Evolutionary conservation across 495 filamentous ascomycete species (phyloP), one percentile per base, ranked within the genome.

Genomic region (Xylaria scruposa): DNA sequence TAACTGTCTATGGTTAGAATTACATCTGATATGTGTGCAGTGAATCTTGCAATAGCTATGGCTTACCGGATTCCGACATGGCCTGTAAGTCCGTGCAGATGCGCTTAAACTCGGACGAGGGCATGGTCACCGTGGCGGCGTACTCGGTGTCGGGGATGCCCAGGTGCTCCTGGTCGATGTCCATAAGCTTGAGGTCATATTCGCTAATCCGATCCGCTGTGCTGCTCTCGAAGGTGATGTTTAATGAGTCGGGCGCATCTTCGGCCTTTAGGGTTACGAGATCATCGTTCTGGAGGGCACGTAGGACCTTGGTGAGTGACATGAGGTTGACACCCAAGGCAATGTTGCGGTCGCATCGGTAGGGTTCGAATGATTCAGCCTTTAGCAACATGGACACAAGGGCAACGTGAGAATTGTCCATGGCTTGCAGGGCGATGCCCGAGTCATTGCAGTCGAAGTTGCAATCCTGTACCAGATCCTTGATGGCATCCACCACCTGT

Each of bases 371-470:
- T 72, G 90, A 90, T 78, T 98, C 96, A 44, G 94, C 91, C 84
- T 95, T 95, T 80, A 99, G 92, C 87, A 97, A 89, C 97, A 99
- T 98, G 70, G 96, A 97, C 47, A 99, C 96, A 59, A 99, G 92
- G 64, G 96, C 96, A 80, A 99, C 96, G 85, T 99, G 96, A 70
- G 95, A 97, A 88, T 97, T 99, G 86, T 99, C 96, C 97, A 99
- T 99, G 76, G 96, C 96, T 85, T 99, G 96, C 38, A 99, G 92
- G 65, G 94, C 94, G 81, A 99, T 95, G 64, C 96, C 96, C 73
- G 93, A 93, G 88, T 99, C 96, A 91, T 98, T 99, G 92, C 97
- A 99, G 86, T 99, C 96, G 85, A 99, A 99, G 85, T 99, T 99
- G 90, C 97, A 98, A 85, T 98, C 95, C 84, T 98, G 96, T 63